Base-by-base conservation (phyloP, 2,329 filamentous ascomycete species). In the Diaporthe vexans region DNA sequence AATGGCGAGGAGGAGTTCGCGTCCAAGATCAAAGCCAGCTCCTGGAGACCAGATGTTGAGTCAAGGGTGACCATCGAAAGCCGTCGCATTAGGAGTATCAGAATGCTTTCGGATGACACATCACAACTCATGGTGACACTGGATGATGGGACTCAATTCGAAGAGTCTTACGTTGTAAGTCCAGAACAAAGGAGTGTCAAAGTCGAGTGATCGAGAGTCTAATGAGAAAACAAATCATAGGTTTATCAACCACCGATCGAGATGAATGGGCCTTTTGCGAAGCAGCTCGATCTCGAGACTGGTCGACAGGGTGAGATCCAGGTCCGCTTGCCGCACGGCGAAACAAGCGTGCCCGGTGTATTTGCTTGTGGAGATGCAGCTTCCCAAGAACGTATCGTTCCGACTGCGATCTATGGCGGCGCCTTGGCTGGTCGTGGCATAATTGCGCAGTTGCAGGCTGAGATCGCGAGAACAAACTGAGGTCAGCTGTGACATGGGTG, bases 311-410 rank as follows among this genome's bases (percentile, higher is more conserved):
- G 75, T 9, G 73, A 76, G 8, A 75, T 76, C 57, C 54, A 72
- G n/a, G 70, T 61, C 21, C 54, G 43, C 37, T 13, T 63, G 6
- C 75, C 73, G 1, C 73, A 68, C 48, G 67, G 71, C 21, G 73
- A 74, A 48, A 74, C 75, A 24, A 76, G 73, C 19, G 58, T 70
- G n/a, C 58, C 57, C 2, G 73, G 75, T 3, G 69, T 75, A 0
- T 76, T 76, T 37, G 75, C 75, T 8, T 73, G 73, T 48, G 75
- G 75, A n/a, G 75, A 76, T 29, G 73, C 56, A 35, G 75, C 75
- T 3, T 71, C 71, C 17, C 51, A 71, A 13, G 21, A 37, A 10
- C 46, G 33, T n/a, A 37, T 56, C 5, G 35, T 75, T 10, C 52
- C 74, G 1, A 71, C 54, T 48, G 74, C 74, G n/a, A 68, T 75